phyloP scores from a whole-genome alignment of 148 eudicot species.

The Amaranthus cruentus region DNA sequence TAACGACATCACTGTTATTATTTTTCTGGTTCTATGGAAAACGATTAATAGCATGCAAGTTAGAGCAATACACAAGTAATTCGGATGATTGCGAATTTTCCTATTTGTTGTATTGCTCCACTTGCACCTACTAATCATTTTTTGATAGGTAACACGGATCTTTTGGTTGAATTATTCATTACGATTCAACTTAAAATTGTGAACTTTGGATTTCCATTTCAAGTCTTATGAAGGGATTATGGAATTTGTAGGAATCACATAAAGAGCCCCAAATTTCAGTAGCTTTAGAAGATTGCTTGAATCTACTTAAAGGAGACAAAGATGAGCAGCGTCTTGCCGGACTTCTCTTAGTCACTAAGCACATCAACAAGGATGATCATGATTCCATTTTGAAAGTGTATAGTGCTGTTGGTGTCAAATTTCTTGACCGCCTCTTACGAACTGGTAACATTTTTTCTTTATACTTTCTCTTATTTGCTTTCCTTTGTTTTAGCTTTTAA shows the following conservation, averaged over 20 bases:
- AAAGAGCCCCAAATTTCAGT: not conserved
- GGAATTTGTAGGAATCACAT: not conserved
- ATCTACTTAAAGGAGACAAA: slow-evolving; percentile 58
- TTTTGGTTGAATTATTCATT: too few species aligned
- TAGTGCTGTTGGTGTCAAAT: slow-evolving; percentile 52
- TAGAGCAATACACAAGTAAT: too few species aligned
- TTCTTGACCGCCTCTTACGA: slow-evolving; percentile 72
- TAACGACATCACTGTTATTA: too few species aligned
- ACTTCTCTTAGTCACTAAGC: slow-evolving; percentile 67
- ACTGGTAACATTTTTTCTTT: slow-evolving; percentile 38
- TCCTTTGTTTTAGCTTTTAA: not conserved
- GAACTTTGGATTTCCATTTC: too few species aligned
- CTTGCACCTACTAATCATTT: too few species aligned
- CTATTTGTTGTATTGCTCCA: too few species aligned
- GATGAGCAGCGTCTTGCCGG: slow-evolving; percentile 91
- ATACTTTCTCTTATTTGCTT: not conserved
- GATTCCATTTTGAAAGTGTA: slow-evolving; percentile 51
- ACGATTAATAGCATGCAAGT: too few species aligned
- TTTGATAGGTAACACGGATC: too few species aligned
- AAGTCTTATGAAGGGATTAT: too few species aligned
- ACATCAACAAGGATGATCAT: slow-evolving; percentile 55
- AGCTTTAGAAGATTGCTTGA: slow-evolving; percentile 56
- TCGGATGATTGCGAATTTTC: too few species aligned
- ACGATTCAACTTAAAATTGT: too few species aligned
- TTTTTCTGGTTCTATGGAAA: too few species aligned